Base-by-base conservation (phyloP, 2,329 filamentous ascomycete genomes). In the Cercospora sojina region DNA sequence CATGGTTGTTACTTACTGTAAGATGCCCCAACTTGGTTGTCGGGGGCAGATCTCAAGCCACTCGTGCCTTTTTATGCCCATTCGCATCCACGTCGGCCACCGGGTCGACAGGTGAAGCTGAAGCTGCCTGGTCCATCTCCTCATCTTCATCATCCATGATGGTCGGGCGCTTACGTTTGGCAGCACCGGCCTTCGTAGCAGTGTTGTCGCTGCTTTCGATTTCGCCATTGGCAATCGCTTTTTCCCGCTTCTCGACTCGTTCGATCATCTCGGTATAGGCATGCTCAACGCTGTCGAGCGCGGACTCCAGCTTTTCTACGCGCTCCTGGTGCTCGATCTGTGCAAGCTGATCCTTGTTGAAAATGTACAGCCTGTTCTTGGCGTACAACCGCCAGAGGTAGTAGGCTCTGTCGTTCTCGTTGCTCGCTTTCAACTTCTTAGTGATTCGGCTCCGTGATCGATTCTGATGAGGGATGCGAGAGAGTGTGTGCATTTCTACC, bases 361-460 rank as follows among this genome's bases (percentile, higher is more conserved):
- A 90, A 53, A 86, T 84, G 76, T 91, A 93, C 3, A 96, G 81
- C 38, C 92, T 83, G 73, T 91, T 86, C 80, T 95, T 95, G n/a
- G 90, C 87, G 49, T 91, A 82, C 25, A 94, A 78, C 31, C 88
- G 83, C 90, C 91, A 96, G 53, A 92, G 84, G 69, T 84, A 86
- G 76, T 90, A 91, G 59, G 85, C 82, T 27, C 88, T 83, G 70
- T 87, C 84, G 70, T 90, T 85, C 53, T 82, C 82, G 64, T 85
- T 84, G 3, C 84, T 84, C 0, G 84, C 81, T 73, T 73, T 80
- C 53, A 76, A 78, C 72, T 78, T 76, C 72, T 80, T 73, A 68
- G 78, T 76, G 75, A 82, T 77, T 75, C 83, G 81, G 67, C 63
- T 78, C 66, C 77, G 85, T 77, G 65, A 81, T 76, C 69, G 87